These are phyloP conservation scores for Cicer bijugum DNA, from an alignment of 306 rosid genomes.

Conservation along the genomic window DNA sequence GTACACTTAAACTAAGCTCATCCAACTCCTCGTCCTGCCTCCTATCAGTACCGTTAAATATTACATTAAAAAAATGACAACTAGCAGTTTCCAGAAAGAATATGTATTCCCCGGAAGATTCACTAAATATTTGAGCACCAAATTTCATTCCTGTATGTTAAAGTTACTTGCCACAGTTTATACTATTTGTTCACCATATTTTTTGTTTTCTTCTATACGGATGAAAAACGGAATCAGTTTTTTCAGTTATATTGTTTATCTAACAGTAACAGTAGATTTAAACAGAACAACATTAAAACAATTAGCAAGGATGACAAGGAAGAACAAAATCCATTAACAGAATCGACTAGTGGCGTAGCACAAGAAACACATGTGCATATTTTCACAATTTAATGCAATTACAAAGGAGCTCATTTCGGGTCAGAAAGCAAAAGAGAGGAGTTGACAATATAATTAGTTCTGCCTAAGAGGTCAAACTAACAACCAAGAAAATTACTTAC, in stretches of 20 bases:
- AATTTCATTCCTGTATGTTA: slow-evolving; percentile 14
- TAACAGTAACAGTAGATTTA: not conserved
- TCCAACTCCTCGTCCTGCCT: slow-evolving; percentile 96
- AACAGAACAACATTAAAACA: slow-evolving; percentile 33
- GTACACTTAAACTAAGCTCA: slow-evolving; percentile 88
- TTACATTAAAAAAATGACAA: slow-evolving; percentile 34
- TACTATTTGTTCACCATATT: slow-evolving; percentile 1
- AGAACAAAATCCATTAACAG: slow-evolving; percentile 19
- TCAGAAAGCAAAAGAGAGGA: slow-evolving; percentile 24
- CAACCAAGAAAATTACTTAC: slow-evolving; percentile 7
- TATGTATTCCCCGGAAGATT: not conserved
- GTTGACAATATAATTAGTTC: slow-evolving; percentile 9
- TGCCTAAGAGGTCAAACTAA: slow-evolving; percentile 30
- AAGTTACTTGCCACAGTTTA: slow-evolving; percentile 7
- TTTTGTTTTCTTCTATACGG: slow-evolving; percentile 26
- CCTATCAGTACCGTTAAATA: slow-evolving; percentile 54
- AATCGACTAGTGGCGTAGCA: slow-evolving; percentile 31
- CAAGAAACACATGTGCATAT: slow-evolving; percentile 26
- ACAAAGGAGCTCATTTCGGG: slow-evolving; percentile 21
- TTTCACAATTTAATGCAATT: slow-evolving; percentile 34
- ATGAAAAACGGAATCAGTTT: slow-evolving; percentile 21
- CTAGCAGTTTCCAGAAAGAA: slow-evolving; percentile 10
- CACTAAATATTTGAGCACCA: slow-evolving; percentile 8
- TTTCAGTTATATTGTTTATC: slow-evolving; percentile 30
- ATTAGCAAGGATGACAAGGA: slow-evolving; percentile 7